Percentiles rank a stretch among this genome's conserved stretches.
phyloP scores from a whole-genome alignment of 169 alveolate species.

The Cryptosporidium felis region DNA sequence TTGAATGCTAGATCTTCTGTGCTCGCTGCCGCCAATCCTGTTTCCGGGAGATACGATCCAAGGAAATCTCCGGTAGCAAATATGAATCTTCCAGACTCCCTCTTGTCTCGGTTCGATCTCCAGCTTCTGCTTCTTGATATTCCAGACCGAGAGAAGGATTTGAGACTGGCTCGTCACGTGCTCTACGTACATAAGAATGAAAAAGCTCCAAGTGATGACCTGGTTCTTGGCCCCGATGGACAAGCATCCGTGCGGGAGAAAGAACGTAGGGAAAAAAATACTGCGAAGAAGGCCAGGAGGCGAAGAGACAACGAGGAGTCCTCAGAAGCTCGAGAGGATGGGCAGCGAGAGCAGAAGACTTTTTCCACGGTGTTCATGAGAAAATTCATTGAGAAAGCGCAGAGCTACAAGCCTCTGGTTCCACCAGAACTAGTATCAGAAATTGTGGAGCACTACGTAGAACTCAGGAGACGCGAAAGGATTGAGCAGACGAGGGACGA shows the following conservation, averaged over 20 bases:
- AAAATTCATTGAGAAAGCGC: slow-evolving; percentile 89
- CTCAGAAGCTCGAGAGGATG: not conserved
- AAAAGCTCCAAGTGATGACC: slow-evolving; percentile 62
- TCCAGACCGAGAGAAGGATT: slow-evolving; percentile 88
- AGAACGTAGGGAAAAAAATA: not conserved
- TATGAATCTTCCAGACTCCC: slow-evolving; percentile 97
- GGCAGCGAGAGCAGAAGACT: not conserved
- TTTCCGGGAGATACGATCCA: slow-evolving; percentile 94
- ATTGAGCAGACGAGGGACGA: slow-evolving; percentile 80
- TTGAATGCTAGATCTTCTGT: slow-evolving; percentile 91
- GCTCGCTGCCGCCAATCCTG: slow-evolving; percentile 98
- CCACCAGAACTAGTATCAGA: slow-evolving; percentile 83
- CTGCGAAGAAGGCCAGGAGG: not conserved
- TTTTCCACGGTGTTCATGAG: slow-evolving; percentile 83
- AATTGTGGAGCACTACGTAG: slow-evolving; percentile 84
- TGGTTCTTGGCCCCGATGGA: not conserved
- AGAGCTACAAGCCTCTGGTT: slow-evolving; percentile 83
- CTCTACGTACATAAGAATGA: slow-evolving; percentile 87
- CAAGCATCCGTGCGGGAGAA: too few species aligned
- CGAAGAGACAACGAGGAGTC: not conserved
- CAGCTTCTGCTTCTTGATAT: slow-evolving; percentile 87
- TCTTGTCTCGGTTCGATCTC: slow-evolving; percentile 95
- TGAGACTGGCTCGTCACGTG: slow-evolving; percentile 91
- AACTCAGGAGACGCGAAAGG: slow-evolving; percentile 80
- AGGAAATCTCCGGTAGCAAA: slow-evolving; percentile 90